Percentiles rank a stretch among this genome's conserved stretches.
Evolutionary conservation across 2,329 filamentous ascomycete species (phyloP).

Genomic region (Cladosporium sp.): DNA sequence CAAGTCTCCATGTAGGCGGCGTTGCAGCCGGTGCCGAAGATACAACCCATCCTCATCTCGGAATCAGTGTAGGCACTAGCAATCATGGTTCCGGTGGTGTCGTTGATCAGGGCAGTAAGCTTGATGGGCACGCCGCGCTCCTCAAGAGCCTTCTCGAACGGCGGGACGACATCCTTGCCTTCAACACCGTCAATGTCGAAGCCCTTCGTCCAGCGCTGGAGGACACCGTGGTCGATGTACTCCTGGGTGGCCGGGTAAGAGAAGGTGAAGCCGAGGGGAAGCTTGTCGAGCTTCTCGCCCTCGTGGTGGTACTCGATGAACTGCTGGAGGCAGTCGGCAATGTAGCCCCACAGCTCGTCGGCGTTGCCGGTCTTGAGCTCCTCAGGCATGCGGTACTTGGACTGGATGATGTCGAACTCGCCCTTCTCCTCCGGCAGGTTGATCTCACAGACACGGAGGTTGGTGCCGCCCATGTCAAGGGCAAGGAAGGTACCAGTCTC

Average conservation of each 20-base stretch:
- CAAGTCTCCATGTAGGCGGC: slow-evolving; percentile 96
- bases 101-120: slow-evolving; percentile 88
- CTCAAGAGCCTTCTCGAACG: slow-evolving; percentile 72
- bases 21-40: slow-evolving; percentile 97
- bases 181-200: slow-evolving; percentile 92
- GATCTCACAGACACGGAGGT: slow-evolving; percentile 90
- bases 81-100: slow-evolving; percentile 94
- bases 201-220: slow-evolving; percentile 96
- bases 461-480: slow-evolving; percentile 94
- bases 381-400: slow-evolving; percentile 91
- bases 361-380: slow-evolving; percentile 79
- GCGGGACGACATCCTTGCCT: slow-evolving; percentile 81
- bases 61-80: slow-evolving; percentile 95
- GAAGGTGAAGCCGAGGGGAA: slow-evolving; percentile 90
- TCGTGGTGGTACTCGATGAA: slow-evolving; percentile 84
- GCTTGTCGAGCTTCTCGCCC: slow-evolving; percentile 54
- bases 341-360: slow-evolving; percentile 90
- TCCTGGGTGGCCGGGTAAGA: slow-evolving; percentile 91
- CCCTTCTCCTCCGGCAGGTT: slow-evolving; percentile 80
- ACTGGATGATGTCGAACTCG: slow-evolving; percentile 90
- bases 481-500: slow-evolving; percentile 85
- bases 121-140: slow-evolving; percentile 83
- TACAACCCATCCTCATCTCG: slow-evolving; percentile 90
- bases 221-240: slow-evolving; percentile 84
- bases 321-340: slow-evolving; percentile 84